Percentiles rank a stretch among this genome's conserved stretches.
Evolutionary conservation across 495 filamentous ascomycete species (phyloP).

Genomic region (Xylaria acuta): DNA sequence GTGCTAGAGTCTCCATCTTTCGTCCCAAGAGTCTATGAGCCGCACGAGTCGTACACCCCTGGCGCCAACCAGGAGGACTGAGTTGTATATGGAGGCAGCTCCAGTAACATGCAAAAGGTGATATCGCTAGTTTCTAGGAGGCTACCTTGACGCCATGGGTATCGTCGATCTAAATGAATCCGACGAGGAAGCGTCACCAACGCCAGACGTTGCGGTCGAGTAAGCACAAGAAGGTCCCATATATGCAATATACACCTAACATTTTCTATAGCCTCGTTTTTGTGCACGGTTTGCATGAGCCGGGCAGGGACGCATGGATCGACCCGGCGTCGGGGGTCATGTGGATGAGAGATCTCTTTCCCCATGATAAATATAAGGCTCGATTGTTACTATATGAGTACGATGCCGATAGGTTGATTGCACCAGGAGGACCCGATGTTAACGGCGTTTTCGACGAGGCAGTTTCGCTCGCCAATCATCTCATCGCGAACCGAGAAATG

Average conservation of each 20-base stretch:
- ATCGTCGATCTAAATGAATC: conserved; percentile 7
- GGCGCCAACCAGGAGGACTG: background rate
- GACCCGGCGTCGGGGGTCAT: background rate
- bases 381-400: conserved; percentile 19
- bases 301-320: background rate
- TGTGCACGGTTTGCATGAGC: conserved; percentile 13
- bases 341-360: conserved; percentile 21
- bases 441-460: conserved; percentile 11
- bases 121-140: background rate
- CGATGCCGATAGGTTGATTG: conserved; percentile 12
- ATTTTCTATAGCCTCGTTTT: conserved; percentile 8
- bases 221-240: background rate
- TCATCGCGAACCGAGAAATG: conserved; percentile 11
- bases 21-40: background rate
- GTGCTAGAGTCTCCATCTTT: background rate
- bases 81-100: background rate
- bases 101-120: background rate
- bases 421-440: conserved; percentile 5
- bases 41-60: background rate
- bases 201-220: background rate
- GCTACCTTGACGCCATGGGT: conserved; percentile 8
- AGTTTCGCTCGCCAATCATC: conserved; percentile 15
- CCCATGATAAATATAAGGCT: conserved; percentile 3
- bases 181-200: conserved; percentile 4
- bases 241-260: background rate